These are phyloP conservation scores for Cladosporium sp. DNA, from an alignment of 2,329 filamentous ascomycete genomes.

Conservation along the genomic window DNA sequence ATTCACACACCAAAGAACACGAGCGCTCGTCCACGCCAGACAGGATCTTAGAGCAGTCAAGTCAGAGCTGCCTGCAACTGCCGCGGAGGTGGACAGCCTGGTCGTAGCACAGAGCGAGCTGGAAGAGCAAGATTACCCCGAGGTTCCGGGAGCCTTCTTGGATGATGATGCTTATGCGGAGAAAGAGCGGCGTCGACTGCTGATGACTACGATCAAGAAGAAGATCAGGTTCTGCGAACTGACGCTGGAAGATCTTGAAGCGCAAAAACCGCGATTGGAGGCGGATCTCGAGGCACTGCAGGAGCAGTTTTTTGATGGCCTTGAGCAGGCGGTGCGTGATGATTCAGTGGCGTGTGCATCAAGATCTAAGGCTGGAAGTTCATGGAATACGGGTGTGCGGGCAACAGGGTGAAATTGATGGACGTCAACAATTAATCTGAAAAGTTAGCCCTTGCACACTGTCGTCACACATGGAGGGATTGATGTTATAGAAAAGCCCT, in stretches of 20 bases:
- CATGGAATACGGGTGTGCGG: background rate
- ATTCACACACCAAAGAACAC: background rate
- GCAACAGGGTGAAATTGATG: background rate
- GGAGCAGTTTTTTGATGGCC: background rate
- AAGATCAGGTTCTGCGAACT: background rate
- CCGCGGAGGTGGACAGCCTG: background rate
- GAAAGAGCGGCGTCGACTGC: background rate
- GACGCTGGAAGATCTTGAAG: background rate
- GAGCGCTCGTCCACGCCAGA: background rate
- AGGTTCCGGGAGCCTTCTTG: background rate
- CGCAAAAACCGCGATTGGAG: background rate
- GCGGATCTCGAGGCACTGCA: background rate
- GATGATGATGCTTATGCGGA: background rate
- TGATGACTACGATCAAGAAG: background rate
- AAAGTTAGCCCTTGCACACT: background rate
- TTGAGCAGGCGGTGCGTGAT: background rate
- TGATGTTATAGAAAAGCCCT: background rate
- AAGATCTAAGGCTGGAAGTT: background rate
- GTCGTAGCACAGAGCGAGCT: background rate
- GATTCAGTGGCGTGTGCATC: background rate
- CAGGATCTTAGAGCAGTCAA: background rate
- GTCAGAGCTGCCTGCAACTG: background rate
- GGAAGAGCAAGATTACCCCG: background rate
- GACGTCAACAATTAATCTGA: background rate
- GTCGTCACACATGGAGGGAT: background rate